Evolutionary conservation across 2,329 filamentous ascomycete species (phyloP), one percentile per base, ranked within the genome.

Genomic region (Epichloe uncinata): DNA sequence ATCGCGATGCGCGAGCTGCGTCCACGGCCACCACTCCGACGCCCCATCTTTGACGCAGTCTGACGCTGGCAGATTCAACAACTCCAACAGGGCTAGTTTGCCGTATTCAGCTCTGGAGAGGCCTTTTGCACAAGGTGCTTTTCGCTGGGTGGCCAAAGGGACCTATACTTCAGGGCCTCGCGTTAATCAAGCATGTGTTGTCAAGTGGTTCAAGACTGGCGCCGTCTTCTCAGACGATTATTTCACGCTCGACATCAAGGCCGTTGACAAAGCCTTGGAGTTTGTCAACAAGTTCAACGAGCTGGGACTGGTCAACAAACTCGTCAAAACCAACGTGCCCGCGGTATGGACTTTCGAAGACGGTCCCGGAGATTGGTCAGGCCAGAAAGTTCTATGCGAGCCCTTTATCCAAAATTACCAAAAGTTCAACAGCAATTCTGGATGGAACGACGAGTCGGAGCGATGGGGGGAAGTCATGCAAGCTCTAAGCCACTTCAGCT

Each of bases 371-470:
- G 15, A 54, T 1, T 49, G 15, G 40, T 44, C 40, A 0, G 64
- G 62, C 9, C 52, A 58, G 26, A 61, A 55, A 20, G 0, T 2
- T 4, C 60, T 71, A 1, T 38, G 53, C 22, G 67, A 71, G 54
- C 67, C 68, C 1, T 68, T 68, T 54, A 70, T 71, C 47, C 50
- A 63, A 15, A 66, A 69, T 53, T 70, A 69, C 54, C 56, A 67
- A 51, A 71, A 69, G 57, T 70, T 69, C 60, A 71, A 71, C 57
- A 71, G 67, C 61, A 71, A 70, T 53, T 62, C 55, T 1, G 68
- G 68, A 40, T 72, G 68, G 68, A 57, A 22, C 37, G 56, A 66
- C 50, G 53, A 57, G 6, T 52, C 53, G 0, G 50, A 43, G n/a
- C 38, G 44, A 3, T 69, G 67, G 66, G 58, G 22, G 60, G 3